Percentiles rank a stretch among this genome's conserved stretches.
Evolutionary conservation across 2,329 filamentous ascomycete genomes (phyloP).

Genomic region (Ampelomyces quisqualis): DNA sequence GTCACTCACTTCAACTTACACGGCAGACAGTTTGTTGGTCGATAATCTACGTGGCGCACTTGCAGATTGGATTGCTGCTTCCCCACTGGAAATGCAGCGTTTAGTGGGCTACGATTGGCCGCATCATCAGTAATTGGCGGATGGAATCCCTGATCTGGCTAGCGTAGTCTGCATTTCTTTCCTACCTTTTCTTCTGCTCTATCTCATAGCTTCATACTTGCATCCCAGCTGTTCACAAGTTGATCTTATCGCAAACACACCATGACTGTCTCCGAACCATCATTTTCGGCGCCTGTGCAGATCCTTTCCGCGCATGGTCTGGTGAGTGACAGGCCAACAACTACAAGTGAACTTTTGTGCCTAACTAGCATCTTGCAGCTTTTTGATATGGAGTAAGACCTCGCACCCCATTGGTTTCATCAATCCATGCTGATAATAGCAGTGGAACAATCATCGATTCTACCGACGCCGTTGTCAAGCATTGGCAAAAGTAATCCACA

Average conservation of each 20-base stretch:
- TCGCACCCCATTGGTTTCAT: not conserved
- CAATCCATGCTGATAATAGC: slow-evolving; percentile 7
- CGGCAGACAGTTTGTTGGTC: not conserved
- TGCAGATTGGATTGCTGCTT: too few species aligned
- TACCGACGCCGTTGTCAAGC: slow-evolving; percentile 72
- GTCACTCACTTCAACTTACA: too few species aligned
- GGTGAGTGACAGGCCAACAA: slow-evolving; percentile 27
- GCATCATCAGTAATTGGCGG: slow-evolving; percentile 10
- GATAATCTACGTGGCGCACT: not conserved
- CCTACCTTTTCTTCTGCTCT: slow-evolving; percentile 3
- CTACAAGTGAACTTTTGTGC: slow-evolving; percentile 1
- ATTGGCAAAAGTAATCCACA: slow-evolving; percentile 67
- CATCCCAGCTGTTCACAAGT: too few species aligned
- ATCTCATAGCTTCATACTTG: too few species aligned
- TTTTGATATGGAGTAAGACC: slow-evolving; percentile 40
- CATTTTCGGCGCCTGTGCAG: slow-evolving; percentile 47
- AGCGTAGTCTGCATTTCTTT: slow-evolving; percentile 1
- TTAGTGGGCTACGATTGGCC: slow-evolving; percentile 11
- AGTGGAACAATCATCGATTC: slow-evolving; percentile 81
- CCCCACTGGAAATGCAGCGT: not conserved
- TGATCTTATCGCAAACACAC: not conserved
- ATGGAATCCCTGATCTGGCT: slow-evolving; percentile 18
- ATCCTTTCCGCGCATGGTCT: slow-evolving; percentile 47
- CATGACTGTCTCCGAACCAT: slow-evolving; percentile 37
- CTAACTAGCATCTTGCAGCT: slow-evolving; percentile 27